phyloP scores from a whole-genome alignment of 176 grass and related monocot genomes.

The Bothriochloa decipiens region DNA sequence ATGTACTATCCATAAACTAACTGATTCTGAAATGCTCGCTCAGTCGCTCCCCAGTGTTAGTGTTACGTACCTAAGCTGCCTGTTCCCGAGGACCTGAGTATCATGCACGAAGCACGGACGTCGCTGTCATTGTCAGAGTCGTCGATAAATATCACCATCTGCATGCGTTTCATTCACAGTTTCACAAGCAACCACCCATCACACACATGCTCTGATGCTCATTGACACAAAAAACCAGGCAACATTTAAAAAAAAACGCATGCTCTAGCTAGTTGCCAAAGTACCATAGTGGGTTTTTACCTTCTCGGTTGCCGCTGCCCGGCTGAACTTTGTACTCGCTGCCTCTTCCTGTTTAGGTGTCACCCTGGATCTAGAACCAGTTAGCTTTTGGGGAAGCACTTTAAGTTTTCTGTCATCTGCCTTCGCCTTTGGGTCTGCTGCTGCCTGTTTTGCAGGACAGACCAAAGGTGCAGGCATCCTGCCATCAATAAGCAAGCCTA shows the following conservation, averaged over 20 bases:
- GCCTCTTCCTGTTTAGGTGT: slow-evolving; percentile 36
- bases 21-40: background rate
- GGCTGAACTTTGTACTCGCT: slow-evolving; percentile 18
- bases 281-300: slow-evolving; percentile 32
- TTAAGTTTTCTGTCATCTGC: too few relatives aligned
- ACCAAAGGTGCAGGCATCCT: slow-evolving; percentile 25
- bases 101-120: slow-evolving; percentile 41
- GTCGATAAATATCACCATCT: slow-evolving; percentile 49
- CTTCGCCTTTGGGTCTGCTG: background rate
- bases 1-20: background rate
- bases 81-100: slow-evolving; percentile 42
- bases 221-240: slow-evolving; percentile 18
- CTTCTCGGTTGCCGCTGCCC: slow-evolving; percentile 4
- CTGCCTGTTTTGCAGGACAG: slow-evolving; percentile 3
- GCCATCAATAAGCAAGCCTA: slow-evolving; percentile 30
- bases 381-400: too few relatives aligned
- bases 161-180: slow-evolving; percentile 37
- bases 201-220: background rate
- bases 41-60: background rate
- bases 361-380: slow-evolving; percentile 6
- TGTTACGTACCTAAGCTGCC: background rate
- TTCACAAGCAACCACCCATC: slow-evolving; percentile 20
- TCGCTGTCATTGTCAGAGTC: slow-evolving; percentile 70
- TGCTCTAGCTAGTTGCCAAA: background rate
- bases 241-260: background rate